phyloP scores from a whole-genome alignment of 1,284 basidiomycete genomes.

The Nidula niveotomentosa region DNA sequence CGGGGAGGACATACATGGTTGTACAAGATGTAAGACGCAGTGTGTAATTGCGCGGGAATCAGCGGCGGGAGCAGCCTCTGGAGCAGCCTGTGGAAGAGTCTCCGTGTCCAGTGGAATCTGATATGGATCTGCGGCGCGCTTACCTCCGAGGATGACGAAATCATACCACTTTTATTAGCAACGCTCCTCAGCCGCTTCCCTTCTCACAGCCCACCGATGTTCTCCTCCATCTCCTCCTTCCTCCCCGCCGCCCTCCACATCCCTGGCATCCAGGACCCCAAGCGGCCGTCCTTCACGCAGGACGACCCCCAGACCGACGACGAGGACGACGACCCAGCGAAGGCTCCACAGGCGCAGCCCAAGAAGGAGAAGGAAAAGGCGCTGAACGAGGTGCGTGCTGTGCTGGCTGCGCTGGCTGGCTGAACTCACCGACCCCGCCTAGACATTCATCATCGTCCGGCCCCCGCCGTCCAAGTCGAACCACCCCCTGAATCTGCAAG shows the following conservation, averaged over 20 bases:
- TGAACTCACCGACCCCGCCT: slow-evolving; percentile 1
- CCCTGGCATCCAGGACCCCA: slow-evolving; percentile 16
- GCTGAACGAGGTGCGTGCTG: slow-evolving; percentile 51
- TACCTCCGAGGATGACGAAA: no score
- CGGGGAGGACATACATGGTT: no score
- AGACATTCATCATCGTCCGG: slow-evolving; percentile 87
- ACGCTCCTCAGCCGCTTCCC: no score
- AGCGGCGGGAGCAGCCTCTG: no score
- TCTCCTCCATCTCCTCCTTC: slow-evolving; percentile 61
- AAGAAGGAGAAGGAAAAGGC: slow-evolving; percentile 15
- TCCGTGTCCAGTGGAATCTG: no score
- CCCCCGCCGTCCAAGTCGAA: slow-evolving; percentile 82
- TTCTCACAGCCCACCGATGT: slow-evolving; percentile 36
- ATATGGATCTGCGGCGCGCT: no score
- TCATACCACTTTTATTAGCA: no score
- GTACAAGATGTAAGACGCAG: no score
- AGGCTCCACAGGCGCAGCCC: slow-evolving; percentile 7
- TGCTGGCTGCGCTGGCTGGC: background rate
- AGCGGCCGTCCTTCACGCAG: slow-evolving; percentile 11
- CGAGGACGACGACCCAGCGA: slow-evolving; percentile 19
- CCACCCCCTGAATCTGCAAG: slow-evolving; percentile 91
- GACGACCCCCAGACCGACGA: slow-evolving; percentile 23
- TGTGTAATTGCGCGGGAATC: no score
- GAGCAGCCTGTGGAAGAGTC: no score
- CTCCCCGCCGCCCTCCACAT: slow-evolving; percentile 56